Evolutionary conservation across 2,329 filamentous ascomycete genomes (phyloP).

Genomic region (Nemania sp.): DNA sequence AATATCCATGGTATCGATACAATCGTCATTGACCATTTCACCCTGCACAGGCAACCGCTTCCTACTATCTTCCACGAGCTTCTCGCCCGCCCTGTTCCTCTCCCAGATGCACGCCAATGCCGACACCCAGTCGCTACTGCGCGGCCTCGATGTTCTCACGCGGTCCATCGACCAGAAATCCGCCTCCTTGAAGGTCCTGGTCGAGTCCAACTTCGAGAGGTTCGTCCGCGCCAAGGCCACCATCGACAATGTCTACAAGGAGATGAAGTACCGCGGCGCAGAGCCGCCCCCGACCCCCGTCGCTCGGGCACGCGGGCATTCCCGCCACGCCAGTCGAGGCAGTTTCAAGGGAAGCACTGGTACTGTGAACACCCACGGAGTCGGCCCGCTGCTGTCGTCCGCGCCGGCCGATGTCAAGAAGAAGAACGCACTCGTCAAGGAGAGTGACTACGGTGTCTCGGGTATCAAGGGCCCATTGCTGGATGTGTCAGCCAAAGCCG

Average conservation of each 20-base stretch:
- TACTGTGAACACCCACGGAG: slow-evolving; percentile 39
- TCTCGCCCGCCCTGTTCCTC: slow-evolving; percentile 89
- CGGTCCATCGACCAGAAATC: slow-evolving; percentile 97
- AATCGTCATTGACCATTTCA: slow-evolving; percentile 10
- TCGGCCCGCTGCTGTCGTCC: slow-evolving; percentile 47
- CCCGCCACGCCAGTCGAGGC: slow-evolving; percentile 68
- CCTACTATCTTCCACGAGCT: slow-evolving; percentile 91
- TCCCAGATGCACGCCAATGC: slow-evolving; percentile 88
- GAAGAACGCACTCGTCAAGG: slow-evolving; percentile 90
- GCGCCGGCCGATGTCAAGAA: slow-evolving; percentile 61
- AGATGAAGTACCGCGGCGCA: slow-evolving; percentile 80
- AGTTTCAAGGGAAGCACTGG: slow-evolving; percentile 62
- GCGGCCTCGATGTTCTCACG: slow-evolving; percentile 83
- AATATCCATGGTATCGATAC: slow-evolving; percentile 6
- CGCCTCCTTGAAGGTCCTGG: slow-evolving; percentile 90
- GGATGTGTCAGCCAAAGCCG: slow-evolving; percentile 90
- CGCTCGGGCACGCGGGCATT: slow-evolving; percentile 54
- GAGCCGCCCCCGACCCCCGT: slow-evolving; percentile 52
- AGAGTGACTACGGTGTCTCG: slow-evolving; percentile 86
- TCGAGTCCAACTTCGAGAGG: slow-evolving; percentile 97
- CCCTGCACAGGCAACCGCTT: slow-evolving; percentile 76
- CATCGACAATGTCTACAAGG: slow-evolving; percentile 97
- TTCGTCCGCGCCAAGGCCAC: slow-evolving; percentile 97
- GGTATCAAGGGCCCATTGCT: slow-evolving; percentile 87
- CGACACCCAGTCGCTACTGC: slow-evolving; percentile 78